A percentile compares a stretch with the other conserved stretches of the same genome.
phyloP scores from a whole-genome alignment of 371 early-diverging fungal genomes.

The Mortierella sp. region DNA sequence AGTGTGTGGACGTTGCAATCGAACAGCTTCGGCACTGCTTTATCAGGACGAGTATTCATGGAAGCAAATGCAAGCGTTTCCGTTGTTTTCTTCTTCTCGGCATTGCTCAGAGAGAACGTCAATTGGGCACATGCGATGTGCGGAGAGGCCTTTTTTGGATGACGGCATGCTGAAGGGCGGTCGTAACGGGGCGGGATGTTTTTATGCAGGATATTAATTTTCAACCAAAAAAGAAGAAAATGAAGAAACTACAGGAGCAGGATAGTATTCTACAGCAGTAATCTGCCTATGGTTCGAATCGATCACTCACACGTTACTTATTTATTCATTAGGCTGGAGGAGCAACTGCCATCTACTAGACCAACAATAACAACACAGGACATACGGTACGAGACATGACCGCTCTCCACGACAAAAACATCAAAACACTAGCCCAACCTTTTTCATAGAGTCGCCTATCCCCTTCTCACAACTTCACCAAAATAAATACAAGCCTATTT shows the following conservation, averaged over 20 bases:
- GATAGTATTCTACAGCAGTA: constrained; percentile 14
- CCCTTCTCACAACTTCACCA: background rate
- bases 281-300: background rate
- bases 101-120: background rate
- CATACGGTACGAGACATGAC: background rate
- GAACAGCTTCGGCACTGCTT: no score
- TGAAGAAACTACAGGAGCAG: constrained; percentile 50
- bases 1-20: background rate
- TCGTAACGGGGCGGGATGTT: background rate
- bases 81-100: background rate
- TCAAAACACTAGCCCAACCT: background rate
- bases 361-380: background rate
- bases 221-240: background rate
- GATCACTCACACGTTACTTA: background rate
- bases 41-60: background rate
- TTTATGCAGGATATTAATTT: background rate
- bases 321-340: constrained; percentile 18
- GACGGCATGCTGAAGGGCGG: background rate
- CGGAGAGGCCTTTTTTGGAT: background rate
- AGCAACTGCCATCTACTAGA: constrained; percentile 24
- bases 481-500: background rate
- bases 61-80: background rate
- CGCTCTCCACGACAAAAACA: background rate
- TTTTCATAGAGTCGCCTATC: background rate
- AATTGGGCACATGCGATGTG: background rate